Evolutionary conservation across 306 rosid genomes (phyloP).

Genomic region (Ziziphus jujuba): DNA sequence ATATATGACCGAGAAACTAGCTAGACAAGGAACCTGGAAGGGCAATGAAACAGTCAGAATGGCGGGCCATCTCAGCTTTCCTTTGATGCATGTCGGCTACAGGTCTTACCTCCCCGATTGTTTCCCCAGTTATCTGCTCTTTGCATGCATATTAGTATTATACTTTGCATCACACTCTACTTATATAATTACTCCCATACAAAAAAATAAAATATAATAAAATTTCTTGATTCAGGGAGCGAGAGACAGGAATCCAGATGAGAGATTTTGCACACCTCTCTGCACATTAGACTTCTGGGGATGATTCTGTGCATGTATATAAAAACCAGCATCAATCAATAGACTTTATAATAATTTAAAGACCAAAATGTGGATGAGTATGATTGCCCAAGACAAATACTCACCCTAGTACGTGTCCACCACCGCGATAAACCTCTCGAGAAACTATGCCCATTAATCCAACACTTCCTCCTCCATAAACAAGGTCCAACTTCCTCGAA

Average conservation of each 20-base stretch:
- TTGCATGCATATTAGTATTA: no score
- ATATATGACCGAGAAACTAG: no score
- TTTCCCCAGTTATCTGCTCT: slow-evolving; percentile 53
- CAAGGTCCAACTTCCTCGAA: slow-evolving; percentile 46
- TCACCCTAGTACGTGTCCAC: slow-evolving; percentile 58
- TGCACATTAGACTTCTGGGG: slow-evolving; percentile 40
- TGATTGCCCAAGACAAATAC: no score
- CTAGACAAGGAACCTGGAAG: slow-evolving; percentile 57
- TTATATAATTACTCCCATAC: no score
- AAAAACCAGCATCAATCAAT: background rate
- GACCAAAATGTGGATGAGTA: no score
- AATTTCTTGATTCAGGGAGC: no score
- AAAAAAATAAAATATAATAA: no score
- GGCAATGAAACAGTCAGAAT: slow-evolving; percentile 57
- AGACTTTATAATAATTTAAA: background rate
- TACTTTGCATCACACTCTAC: no score
- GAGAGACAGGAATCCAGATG: no score
- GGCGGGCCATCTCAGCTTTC: slow-evolving; percentile 67
- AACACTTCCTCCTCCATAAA: slow-evolving; percentile 60
- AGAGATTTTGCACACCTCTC: slow-evolving; percentile 28
- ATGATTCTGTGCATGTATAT: slow-evolving; percentile 33
- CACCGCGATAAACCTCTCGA: slow-evolving; percentile 54
- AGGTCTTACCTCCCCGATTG: slow-evolving; percentile 47
- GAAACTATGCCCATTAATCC: slow-evolving; percentile 62
- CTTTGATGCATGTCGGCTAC: slow-evolving; percentile 63